These are phyloP conservation scores for Ganoderma lingzhi DNA, from an alignment of 1,284 basidiomycete species.

Conservation along the genomic window DNA sequence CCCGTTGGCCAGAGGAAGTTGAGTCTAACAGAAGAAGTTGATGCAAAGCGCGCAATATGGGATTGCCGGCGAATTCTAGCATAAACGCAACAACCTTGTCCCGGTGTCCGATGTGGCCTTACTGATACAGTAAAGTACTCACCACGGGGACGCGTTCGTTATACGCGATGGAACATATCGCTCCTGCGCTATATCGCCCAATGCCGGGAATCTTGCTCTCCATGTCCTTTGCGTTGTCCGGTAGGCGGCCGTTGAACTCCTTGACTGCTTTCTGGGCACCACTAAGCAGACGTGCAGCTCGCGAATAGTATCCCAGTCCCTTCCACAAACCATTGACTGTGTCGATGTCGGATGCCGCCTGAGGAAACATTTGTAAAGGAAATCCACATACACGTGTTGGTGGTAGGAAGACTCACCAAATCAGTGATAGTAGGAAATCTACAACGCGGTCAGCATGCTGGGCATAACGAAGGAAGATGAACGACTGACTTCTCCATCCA, in stretches of 20 bases:
- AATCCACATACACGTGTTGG: slow-evolving; percentile 6
- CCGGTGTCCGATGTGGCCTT: not conserved
- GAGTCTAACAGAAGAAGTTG: not conserved
- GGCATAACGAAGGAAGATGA: not conserved
- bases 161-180: slow-evolving; percentile 92
- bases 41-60: not conserved
- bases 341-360: slow-evolving; percentile 81
- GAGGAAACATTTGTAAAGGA: slow-evolving; percentile 16
- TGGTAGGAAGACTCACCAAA: slow-evolving; percentile 60
- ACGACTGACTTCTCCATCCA: slow-evolving; percentile 80
- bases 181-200: slow-evolving; percentile 91
- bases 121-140: slow-evolving; percentile 41
- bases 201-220: slow-evolving; percentile 90
- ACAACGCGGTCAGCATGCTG: not conserved
- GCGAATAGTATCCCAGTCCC: slow-evolving; percentile 91
- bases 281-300: slow-evolving; percentile 81
- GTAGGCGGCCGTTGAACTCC: slow-evolving; percentile 76
- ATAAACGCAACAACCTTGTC: not conserved
- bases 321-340: slow-evolving; percentile 91
- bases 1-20: not conserved
- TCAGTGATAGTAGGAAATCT: slow-evolving; percentile 65
- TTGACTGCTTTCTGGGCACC: slow-evolving; percentile 82
- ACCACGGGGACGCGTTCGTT: slow-evolving; percentile 86
- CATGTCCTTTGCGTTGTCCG: slow-evolving; percentile 82
- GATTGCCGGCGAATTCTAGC: slow-evolving; percentile 4